Conservation (phyloP, 345 rosid species). For the Aquilaria sinensis region DNA sequence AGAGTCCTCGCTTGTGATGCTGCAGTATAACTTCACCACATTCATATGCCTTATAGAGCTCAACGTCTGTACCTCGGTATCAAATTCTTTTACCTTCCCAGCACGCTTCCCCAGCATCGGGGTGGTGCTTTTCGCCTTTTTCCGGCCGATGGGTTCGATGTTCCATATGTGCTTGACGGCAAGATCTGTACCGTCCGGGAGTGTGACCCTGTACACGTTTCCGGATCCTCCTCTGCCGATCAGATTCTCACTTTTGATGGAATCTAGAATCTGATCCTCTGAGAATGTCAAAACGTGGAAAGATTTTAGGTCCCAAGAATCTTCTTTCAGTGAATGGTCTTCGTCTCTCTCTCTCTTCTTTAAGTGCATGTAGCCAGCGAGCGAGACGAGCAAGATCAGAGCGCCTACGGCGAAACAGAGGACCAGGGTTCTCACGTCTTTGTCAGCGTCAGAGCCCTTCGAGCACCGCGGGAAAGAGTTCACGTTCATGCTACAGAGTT, state of each 20-base stretch:
- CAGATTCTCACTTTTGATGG: conserved; percentile 77
- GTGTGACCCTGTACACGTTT: conserved; percentile 64
- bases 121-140: conserved; percentile 37
- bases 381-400: conserved; percentile 39
- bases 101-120: conserved; percentile 54
- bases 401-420: conserved; percentile 46
- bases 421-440: conserved; percentile 35
- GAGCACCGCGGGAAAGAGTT: conserved; percentile 49
- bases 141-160: conserved; percentile 21
- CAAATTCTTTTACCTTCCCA: conserved; percentile 54
- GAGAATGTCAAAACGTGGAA: conserved; percentile 62
- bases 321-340: conserved; percentile 48
- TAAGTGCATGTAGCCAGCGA: conserved; percentile 43
- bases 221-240: conserved; percentile 94
- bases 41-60: conserved; percentile 90
- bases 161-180: conserved; percentile 85
- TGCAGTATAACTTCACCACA: conserved; percentile 89
- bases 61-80: conserved; percentile 75
- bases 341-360: conserved; percentile 49
- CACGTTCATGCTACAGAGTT: conserved; percentile 62
- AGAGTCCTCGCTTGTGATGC: conserved; percentile 88
- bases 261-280: conserved; percentile 80
- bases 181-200: conserved; percentile 62
- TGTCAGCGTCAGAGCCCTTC: conserved; percentile 32
- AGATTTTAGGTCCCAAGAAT: conserved; percentile 77